Conservation (phyloP, 2,329 filamentous ascomycete species). For the Cladophialophora exuberans region DNA sequence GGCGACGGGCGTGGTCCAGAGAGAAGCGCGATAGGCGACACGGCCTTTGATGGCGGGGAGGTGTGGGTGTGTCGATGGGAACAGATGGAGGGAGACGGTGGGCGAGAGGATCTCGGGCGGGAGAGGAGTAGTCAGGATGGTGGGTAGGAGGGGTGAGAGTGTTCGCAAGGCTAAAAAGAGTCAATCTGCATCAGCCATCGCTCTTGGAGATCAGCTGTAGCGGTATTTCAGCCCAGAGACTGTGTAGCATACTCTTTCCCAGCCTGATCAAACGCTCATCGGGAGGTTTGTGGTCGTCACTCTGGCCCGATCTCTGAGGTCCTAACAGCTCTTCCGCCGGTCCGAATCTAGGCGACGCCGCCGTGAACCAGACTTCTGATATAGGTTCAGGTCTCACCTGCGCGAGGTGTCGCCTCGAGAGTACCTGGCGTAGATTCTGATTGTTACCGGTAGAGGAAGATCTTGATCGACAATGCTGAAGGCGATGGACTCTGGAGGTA, state of each 20-base stretch:
- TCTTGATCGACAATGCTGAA: slow-evolving; percentile 14
- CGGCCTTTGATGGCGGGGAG: slow-evolving; percentile 90
- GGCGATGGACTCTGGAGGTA: slow-evolving; percentile 1
- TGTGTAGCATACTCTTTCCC: slow-evolving; percentile 57
- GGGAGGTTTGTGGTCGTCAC: slow-evolving; percentile 50
- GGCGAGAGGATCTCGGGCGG: slow-evolving; percentile 66
- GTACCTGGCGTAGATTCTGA: slow-evolving; percentile 21
- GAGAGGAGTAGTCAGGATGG: slow-evolving; percentile 62
- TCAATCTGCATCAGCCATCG: slow-evolving; percentile 11
- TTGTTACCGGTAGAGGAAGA: slow-evolving; percentile 18
- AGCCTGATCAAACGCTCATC: slow-evolving; percentile 65
- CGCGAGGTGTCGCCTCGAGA: slow-evolving; percentile 38
- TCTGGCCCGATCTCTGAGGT: slow-evolving; percentile 23
- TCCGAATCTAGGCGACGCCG: slow-evolving; percentile 32
- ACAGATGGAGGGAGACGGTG: slow-evolving; percentile 64
- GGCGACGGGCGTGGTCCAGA: slow-evolving; percentile 94
- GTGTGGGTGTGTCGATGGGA: slow-evolving; percentile 62
- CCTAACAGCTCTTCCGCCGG: slow-evolving; percentile 32
- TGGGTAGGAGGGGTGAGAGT: slow-evolving; percentile 65
- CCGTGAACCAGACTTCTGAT: slow-evolving; percentile 41
- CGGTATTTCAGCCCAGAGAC: not conserved
- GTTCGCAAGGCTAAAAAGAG: slow-evolving; percentile 56
- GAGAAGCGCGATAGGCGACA: slow-evolving; percentile 86
- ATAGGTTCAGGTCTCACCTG: slow-evolving; percentile 43
- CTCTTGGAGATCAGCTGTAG: not conserved